phyloP scores from a whole-genome alignment of 495 filamentous ascomycete species.

The Thermothielavioides terrestris region DNA sequence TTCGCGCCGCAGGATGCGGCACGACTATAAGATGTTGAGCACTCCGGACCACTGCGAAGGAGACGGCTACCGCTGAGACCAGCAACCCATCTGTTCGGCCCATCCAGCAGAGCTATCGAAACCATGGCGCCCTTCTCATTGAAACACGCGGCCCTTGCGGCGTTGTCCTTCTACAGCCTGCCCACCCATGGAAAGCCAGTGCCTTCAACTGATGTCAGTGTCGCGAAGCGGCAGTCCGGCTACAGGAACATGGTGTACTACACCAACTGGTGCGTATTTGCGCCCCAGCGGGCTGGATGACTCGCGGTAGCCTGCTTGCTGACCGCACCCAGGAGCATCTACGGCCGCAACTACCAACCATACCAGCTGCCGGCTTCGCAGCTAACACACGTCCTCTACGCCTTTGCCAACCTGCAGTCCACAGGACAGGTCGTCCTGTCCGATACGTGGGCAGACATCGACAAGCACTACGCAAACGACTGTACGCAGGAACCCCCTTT shows the following conservation, averaged over 20 bases:
- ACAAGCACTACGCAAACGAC: slow-evolving; percentile 62
- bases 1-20: no score
- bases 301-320: neutral
- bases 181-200: slow-evolving; percentile 4
- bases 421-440: slow-evolving; percentile 69
- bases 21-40: no score
- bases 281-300: neutral
- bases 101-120: no score
- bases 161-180: slow-evolving; percentile 13
- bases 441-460: slow-evolving; percentile 52
- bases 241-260: slow-evolving; percentile 41
- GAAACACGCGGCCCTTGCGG: slow-evolving; percentile 13
- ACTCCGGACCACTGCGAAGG: no score
- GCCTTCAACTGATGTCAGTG: neutral
- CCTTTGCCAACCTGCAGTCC: slow-evolving; percentile 77
- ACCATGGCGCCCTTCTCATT: slow-evolving; percentile 8
- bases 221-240: slow-evolving; percentile 5
- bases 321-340: slow-evolving; percentile 57
- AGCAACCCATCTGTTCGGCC: no score
- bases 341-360: slow-evolving; percentile 71
- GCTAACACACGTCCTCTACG: slow-evolving; percentile 80
- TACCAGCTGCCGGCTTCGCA: slow-evolving; percentile 70
- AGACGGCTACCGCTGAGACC: no score
- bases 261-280: slow-evolving; percentile 38
- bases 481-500: slow-evolving; percentile 25